Evolutionary conservation across 2,329 filamentous ascomycete species (phyloP), one percentile per base, ranked within the genome.

Genomic region (Fusarium sp.): DNA sequence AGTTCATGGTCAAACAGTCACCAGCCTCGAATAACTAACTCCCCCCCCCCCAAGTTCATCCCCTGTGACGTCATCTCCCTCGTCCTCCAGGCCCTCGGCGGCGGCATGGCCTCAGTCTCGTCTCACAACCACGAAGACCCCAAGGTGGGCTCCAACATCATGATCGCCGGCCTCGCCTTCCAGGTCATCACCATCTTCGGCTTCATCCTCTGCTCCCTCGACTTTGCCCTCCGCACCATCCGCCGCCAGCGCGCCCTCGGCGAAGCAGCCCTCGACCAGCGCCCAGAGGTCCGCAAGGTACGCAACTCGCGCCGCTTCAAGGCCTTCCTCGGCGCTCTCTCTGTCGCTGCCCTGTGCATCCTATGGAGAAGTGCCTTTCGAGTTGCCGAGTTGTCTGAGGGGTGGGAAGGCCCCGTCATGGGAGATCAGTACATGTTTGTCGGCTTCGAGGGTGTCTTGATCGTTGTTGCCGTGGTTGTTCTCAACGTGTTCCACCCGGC

Each of bases 311-410:
- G 74, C 54, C 78, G 80, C 27, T 91, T 92, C 82, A 84, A 84
- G 64, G 84, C 84, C 14, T 92, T 92, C 80, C 80, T 91, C 6
- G 77, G 76, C n/a, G 89, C 88, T 13, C 84, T 93, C 20, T 79
- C 83, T 1, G 79, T 92, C 3, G 86, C 90, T 3, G 91, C 91
- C n/a, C 62, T 92, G 14, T 88, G 86, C 74, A 90, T 94, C 77
- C 88, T 93, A 70, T 88, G 89, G 76, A 86, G 92, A 10, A 91
- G 88, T 73, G 88, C 91, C 47, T 94, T 91, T 81, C 88, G 92
- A 64, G 88, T 93, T 25, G 89, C 88, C 0, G 92, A 94, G 85
- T 82, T 94, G 72, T 89, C 87, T 71, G 84, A 88, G 62, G 92
- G 92, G 1, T 94, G 91, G 88, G 81, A 78, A 4, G 91, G 91